Conservation (phyloP, 2,329 filamentous ascomycete species). For the Acrodontium crateriforme region DNA sequence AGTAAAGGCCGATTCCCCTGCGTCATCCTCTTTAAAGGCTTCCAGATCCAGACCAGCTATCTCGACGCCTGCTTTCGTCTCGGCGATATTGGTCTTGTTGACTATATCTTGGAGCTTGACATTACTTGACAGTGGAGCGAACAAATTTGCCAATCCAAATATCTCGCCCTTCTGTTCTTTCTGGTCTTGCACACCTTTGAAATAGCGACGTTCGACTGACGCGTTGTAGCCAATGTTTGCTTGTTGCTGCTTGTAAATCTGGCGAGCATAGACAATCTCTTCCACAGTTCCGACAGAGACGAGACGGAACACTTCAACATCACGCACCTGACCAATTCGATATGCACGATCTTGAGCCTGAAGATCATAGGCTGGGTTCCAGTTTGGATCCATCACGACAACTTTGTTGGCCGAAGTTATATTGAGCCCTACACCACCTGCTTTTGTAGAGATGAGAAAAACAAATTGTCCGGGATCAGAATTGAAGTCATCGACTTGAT, state of each 20-base stretch:
- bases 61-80: conserved; percentile 71
- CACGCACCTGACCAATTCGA: conserved; percentile 79
- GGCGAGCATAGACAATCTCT: conserved; percentile 90
- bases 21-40: conserved; percentile 41
- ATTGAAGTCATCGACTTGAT: conserved; percentile 82
- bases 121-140: conserved; percentile 66
- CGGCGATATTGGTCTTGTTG: conserved; percentile 95
- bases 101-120: conserved; percentile 86
- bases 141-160: conserved; percentile 78
- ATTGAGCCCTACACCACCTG: conserved; percentile 86
- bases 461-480: conserved; percentile 76
- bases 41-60: conserved; percentile 70
- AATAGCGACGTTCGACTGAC: conserved; percentile 83
- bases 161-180: conserved; percentile 78
- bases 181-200: conserved; percentile 82
- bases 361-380: conserved; percentile 87
- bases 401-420: conserved; percentile 98
- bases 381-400: conserved; percentile 91
- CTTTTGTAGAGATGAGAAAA: conserved; percentile 87
- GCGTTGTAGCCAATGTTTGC: conserved; percentile 95
- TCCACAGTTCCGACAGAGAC: conserved; percentile 88
- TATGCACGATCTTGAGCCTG: conserved; percentile 96
- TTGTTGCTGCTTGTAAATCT: conserved; percentile 98
- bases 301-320: conserved; percentile 90
- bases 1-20: conserved; percentile 19